Base-by-base conservation (phyloP, 2,329 filamentous ascomycete species). In the Ceratocystis diversiconidia region DNA sequence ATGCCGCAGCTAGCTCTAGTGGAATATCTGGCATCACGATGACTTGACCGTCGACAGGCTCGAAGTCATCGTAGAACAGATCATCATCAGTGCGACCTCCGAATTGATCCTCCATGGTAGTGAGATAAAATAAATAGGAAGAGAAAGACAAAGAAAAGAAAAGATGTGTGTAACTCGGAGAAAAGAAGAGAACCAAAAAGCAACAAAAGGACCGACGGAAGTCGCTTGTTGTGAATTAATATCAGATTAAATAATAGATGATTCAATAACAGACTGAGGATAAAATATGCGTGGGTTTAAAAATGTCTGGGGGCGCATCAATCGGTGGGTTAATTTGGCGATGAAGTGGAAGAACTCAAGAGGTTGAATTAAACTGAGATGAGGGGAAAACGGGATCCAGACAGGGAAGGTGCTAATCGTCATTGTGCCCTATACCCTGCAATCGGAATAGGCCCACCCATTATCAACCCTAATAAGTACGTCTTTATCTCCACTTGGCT, bases 1-100 rank as follows among this genome's bases (percentile, higher is more conserved):
- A 62, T 62, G 67, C 10, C 46, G 61, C 28, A 57, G 69, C 19
- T 52, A 66, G 52, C 5, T 59, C 64, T 50, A 68, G 62, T 22
- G 62, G 67, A 30, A 70, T 68, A 7, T 69, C 70, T 41, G 69
- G 62, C 36, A 62, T 67, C 30, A 71, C 66, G 17, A 65, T 74
- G 52, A 61, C 65, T 28, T 61, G 72, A 69, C 73, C 73, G 50
- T 77, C 73, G 62, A 83, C 77, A 6, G 81, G 82, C 72, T 85
- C 82, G 67, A 85, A 83, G 70, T 85, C 82, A 69, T 85, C 83
- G 68, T 80, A 79, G 71, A 85, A 85, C 67, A 85, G 77, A 71
- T 84, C 82, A 69, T 85, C 83, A 70, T 85, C 82, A 59, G 82
- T 85, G 22, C 82, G 78, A 61, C 82, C 82, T 67, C 79, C 78